phyloP scores from a whole-genome alignment of 768 basidiomycete genomes.

The Heimioporus sp. region DNA sequence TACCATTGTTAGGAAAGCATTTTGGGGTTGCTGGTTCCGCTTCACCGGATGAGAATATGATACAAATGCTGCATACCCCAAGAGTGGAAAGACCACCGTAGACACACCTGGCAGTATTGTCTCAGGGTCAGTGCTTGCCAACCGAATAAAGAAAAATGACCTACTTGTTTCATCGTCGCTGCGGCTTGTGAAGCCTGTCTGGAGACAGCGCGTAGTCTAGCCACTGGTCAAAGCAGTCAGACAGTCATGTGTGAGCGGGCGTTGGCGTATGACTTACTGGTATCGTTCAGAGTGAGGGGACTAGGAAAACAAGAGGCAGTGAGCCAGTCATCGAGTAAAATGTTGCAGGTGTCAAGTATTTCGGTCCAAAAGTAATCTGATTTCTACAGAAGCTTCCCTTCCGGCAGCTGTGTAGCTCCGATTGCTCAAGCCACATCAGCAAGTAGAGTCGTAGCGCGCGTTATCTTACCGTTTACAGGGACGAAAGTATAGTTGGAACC shows the following conservation, averaged over 20 bases:
- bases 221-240: constrained; percentile 42
- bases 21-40: constrained; percentile 48
- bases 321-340: constrained; percentile 63
- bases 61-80: constrained; percentile 62
- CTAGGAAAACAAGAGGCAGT: constrained; percentile 57
- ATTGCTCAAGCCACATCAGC: constrained; percentile 55
- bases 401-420: constrained; percentile 56
- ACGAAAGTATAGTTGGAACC: constrained; percentile 51
- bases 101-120: constrained; percentile 59
- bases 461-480: constrained; percentile 50
- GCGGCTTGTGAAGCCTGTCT: constrained; percentile 70
- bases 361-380: constrained; percentile 69
- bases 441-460: background rate
- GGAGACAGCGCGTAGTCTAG: constrained; percentile 53
- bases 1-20: constrained; percentile 60
- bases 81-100: constrained; percentile 63
- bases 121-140: background rate
- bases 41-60: constrained; percentile 70
- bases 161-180: too few species aligned
- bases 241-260: constrained; percentile 24
- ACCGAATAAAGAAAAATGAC: too few species aligned
- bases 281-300: constrained; percentile 33
- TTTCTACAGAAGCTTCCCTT: constrained; percentile 61
- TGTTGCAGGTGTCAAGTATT: constrained; percentile 56
- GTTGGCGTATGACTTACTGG: constrained; percentile 48